Base-by-base conservation (phyloP, 2,329 filamentous ascomycete genomes). In the Arthroderma sp. region DNA sequence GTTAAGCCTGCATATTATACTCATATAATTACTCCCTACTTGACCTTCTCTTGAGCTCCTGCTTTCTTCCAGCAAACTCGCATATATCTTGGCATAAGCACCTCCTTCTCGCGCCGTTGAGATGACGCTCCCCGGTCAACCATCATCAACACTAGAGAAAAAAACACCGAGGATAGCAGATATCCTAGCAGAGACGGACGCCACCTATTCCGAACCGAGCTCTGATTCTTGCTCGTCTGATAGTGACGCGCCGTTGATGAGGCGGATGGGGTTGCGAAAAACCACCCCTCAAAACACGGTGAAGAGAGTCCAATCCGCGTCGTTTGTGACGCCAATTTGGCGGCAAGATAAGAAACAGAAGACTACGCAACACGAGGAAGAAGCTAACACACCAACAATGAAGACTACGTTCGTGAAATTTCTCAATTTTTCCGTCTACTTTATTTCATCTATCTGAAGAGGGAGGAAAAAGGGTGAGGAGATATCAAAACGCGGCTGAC, bases 231-330 rank as follows among this genome's bases (percentile, higher is more conserved):
- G 28, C 19, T 39, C 21, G 35, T 54, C 33, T 11, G 33, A 25
- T 38, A 54, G 52, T 54, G 52, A 54, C 33, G 35, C 35, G 52
- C 33, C 52, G 11, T 28, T n/a, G 19, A n/a, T 15, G 9, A 54
- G 35, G 25, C 33, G 37, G 33, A 38, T n/a, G 17, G 11, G n/a
- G 11, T 11, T 33, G 35, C 11, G 28, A 33, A 35, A 25, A 35
- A 35, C 7, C n/a, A 21, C 25, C 6, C 51, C 28, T 6, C 17
- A 3, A 13, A 28, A 17, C 4, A 51, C 28, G 9, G 5, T 15
- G 23, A 51, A 51, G 47, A 51, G 47, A 33, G 25, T 6, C 4
- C 15, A 11, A 19, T 51, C 47, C n/a, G 2, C 47, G 25, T 51
- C 47, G 7, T 2, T 25, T 8, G 23, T 11, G 23, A 28, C 4